Evolutionary conservation across 768 basidiomycete species (phyloP).

Genomic region (Pleurotus salmoneostramineus): DNA sequence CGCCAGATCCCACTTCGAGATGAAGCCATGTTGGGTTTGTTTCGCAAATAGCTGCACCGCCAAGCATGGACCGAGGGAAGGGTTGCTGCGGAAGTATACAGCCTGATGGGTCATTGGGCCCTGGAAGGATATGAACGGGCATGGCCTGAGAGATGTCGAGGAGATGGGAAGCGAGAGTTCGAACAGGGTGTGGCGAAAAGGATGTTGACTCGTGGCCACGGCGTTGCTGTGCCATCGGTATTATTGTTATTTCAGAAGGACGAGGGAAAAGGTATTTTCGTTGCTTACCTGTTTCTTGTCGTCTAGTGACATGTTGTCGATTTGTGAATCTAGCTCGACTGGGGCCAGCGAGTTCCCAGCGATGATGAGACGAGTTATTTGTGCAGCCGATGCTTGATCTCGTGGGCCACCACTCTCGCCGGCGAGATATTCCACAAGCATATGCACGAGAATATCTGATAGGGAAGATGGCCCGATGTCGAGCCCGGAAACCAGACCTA

Average conservation of each 20-base stretch:
- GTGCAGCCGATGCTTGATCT: conserved; percentile 61
- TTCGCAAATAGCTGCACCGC: conserved; percentile 59
- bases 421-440: conserved; percentile 86
- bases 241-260: not conserved
- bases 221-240: conserved; percentile 42
- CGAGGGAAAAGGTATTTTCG: not conserved
- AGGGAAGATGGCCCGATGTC: conserved; percentile 64
- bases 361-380: conserved; percentile 82
- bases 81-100: conserved; percentile 91
- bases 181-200: conserved; percentile 75
- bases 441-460: conserved; percentile 71
- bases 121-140: conserved; percentile 87
- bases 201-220: conserved; percentile 60
- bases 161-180: conserved; percentile 64
- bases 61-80: conserved; percentile 89
- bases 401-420: conserved; percentile 75
- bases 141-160: conserved; percentile 73
- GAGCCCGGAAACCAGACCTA: conserved; percentile 84
- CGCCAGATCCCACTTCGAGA: conserved; percentile 42
- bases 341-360: conserved; percentile 86
- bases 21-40: conserved; percentile 90
- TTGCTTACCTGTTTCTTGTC: conserved; percentile 56
- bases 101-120: conserved; percentile 84
- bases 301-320: conserved; percentile 27
- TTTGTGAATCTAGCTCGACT: conserved; percentile 26